Conservation (phyloP, 805 yeast species). For the Metschnikowia borealis region DNA sequence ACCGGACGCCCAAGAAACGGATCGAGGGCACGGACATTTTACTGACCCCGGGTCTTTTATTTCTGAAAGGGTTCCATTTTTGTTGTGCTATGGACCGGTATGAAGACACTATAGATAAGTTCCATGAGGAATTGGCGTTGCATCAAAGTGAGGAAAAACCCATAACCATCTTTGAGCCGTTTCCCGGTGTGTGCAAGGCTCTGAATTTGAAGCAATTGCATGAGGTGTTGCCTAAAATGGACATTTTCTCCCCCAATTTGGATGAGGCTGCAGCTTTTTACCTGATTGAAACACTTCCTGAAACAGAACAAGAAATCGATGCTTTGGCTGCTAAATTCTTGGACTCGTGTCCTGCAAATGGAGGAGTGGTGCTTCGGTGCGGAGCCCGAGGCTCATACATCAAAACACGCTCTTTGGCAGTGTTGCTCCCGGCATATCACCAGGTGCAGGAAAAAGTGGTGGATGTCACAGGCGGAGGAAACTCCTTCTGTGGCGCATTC, state of each 20-base stretch:
- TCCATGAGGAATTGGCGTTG: constrained; percentile 10
- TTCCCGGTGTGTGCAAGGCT: constrained; percentile 68
- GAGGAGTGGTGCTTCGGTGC: constrained; percentile 66
- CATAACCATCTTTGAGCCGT: constrained; percentile 77
- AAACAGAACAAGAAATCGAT: constrained; percentile 35
- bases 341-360: constrained; percentile 34
- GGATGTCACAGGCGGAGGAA: constrained; percentile 46
- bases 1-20: constrained; percentile 57
- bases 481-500: constrained; percentile 42
- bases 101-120: constrained; percentile 39
- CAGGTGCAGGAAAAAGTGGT: constrained; percentile 30
- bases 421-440: constrained; percentile 77
- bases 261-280: constrained; percentile 73
- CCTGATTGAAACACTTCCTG: constrained; percentile 44
- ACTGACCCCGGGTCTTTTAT: constrained; percentile 31
- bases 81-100: constrained; percentile 71
- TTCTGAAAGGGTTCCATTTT: constrained; percentile 54
- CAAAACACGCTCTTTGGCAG: constrained; percentile 24
- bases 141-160: constrained; percentile 21
- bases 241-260: constrained; percentile 77
- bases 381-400: constrained; percentile 70
- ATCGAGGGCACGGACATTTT: constrained; percentile 55
- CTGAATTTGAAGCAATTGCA: constrained; percentile 36
- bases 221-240: constrained; percentile 41
- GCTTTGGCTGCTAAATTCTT: constrained; percentile 12